These are phyloP conservation scores for Fusarium graminum DNA, from an alignment of 2,329 filamentous ascomycete species.

Conservation along the genomic window DNA sequence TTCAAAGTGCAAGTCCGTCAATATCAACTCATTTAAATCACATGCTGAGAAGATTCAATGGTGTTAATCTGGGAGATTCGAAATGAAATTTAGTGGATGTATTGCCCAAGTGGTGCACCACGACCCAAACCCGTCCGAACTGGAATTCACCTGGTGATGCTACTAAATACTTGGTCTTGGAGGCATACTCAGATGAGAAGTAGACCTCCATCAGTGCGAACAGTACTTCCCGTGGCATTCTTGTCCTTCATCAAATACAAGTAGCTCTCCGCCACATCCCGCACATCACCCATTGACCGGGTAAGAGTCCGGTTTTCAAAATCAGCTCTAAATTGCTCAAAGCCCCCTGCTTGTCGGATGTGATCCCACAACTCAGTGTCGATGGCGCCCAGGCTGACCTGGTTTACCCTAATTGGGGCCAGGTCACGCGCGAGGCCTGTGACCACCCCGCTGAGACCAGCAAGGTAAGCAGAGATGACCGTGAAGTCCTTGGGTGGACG, in stretches of 20 bases:
- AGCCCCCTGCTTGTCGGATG: background rate
- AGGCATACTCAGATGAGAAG: background rate
- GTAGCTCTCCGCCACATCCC: background rate
- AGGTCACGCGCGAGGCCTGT: background rate
- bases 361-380: background rate
- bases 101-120: too few species aligned
- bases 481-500: background rate
- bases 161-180: too few species aligned
- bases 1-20: too few species aligned
- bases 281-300: background rate
- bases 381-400: background rate
- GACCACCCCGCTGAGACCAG: background rate
- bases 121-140: too few species aligned
- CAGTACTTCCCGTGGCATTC: conserved; percentile 6
- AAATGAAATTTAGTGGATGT: too few species aligned
- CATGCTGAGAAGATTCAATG: too few species aligned
- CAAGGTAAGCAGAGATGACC: background rate
- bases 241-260: conserved; percentile 13
- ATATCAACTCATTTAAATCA: too few species aligned
- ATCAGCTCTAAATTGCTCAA: background rate
- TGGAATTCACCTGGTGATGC: too few species aligned
- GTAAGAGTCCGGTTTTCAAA: background rate
- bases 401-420: background rate
- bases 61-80: too few species aligned
- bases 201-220: background rate